Evolutionary conservation across 2,329 filamentous ascomycete genomes (phyloP), one percentile per base, ranked within the genome.

Genomic region (Fusarium veterinarium): DNA sequence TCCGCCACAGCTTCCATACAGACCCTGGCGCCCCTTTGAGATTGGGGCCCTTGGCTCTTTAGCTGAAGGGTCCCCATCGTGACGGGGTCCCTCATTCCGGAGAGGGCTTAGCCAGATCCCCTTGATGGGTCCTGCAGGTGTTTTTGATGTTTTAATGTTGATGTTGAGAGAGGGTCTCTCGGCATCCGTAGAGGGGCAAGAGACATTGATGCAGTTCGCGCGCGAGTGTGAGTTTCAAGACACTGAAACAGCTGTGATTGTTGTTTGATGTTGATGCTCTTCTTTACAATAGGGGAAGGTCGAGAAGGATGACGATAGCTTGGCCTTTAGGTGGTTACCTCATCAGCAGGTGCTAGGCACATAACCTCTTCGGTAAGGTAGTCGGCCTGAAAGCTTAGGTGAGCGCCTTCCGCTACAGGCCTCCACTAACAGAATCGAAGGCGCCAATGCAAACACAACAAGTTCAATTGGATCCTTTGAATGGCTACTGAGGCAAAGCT

Each of bases 51-150:
- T 46, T 62, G 62, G 48, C 56, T 66, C 38, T 58, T 33, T 45
- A 51, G 42, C 51, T 59, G 48, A 63, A 60, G 51, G 57, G 52
- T 46, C 68, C 44, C 31, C 55, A 37, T 57, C 31, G 14, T 17
- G 55, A 49, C 23, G 23, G 53, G 41, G 31, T 35, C 11, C 44
- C 49, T 45, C 31, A 30, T 31, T 63, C 62, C 41, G 40, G 44
- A 68, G 48, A 38, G 35, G 63, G 58, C 20, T 28, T 52, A 72
- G 68, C 45, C 13, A 68, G 64, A 48, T 68, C 56, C 48, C 48
- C 49, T 63, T 51, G 51, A 70, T 62, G 68, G 68, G 61, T 40
- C 52, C 45, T 58, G 35, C 30, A 51, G 46, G 16, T 41, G 23
- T 44, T 31, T 62, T 42, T 37, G 52, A 23, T 51, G 40, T 46